phyloP scores from a whole-genome alignment of 2,329 filamentous ascomycete species.

The Fusarium pseudograminearum region DNA sequence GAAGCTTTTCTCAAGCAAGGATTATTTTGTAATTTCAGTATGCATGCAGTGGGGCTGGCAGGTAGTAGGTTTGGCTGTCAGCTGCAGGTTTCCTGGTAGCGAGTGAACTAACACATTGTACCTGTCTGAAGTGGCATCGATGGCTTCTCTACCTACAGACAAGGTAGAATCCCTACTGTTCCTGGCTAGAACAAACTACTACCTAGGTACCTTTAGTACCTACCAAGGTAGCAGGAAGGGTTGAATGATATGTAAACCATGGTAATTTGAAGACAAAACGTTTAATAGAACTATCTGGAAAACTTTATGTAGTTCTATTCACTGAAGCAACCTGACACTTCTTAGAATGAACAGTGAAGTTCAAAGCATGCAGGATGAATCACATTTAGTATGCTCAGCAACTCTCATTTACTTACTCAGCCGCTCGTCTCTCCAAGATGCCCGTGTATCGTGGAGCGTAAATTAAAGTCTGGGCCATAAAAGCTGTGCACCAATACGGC shows the following conservation, averaged over 20 bases:
- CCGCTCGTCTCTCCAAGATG: background rate
- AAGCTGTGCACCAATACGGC: background rate
- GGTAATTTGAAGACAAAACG: background rate
- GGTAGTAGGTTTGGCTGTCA: background rate
- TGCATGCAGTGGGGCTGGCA: background rate
- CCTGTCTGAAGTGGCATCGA: background rate
- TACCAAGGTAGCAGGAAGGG: background rate
- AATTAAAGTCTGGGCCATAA: background rate
- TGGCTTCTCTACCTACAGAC: background rate
- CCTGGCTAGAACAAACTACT: slow-evolving; percentile 5
- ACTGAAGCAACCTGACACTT: background rate
- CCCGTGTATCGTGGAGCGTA: background rate
- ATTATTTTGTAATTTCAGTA: slow-evolving; percentile 5
- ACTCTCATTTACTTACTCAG: background rate
- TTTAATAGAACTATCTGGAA: background rate
- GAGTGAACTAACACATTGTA: background rate
- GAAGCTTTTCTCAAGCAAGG: background rate
- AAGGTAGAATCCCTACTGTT: background rate
- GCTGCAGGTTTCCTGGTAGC: background rate
- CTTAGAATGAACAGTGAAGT: background rate
- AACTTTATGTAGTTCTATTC: background rate
- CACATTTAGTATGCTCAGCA: background rate
- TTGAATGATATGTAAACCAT: background rate
- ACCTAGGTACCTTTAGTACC: too few relatives aligned
- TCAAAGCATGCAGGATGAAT: background rate